phyloP scores from a whole-genome alignment of 495 filamentous ascomycete species.

The Pyrenopolyporus hunteri region DNA sequence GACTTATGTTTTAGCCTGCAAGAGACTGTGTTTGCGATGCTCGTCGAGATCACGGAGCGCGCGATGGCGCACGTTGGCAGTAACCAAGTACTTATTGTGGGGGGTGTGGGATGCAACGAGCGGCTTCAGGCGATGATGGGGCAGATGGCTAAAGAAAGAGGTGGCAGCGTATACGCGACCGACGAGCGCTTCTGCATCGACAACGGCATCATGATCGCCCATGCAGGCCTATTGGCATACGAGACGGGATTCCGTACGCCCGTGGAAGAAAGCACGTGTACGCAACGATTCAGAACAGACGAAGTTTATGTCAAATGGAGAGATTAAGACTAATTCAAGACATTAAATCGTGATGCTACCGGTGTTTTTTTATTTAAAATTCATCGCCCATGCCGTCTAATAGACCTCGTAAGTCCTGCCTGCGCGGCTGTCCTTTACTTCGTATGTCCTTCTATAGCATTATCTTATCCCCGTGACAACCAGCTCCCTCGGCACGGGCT shows the following conservation, averaged over 20 bases:
- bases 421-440: constrained; percentile 15
- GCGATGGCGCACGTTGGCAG: constrained; percentile 98
- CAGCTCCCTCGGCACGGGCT: neutral
- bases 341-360: neutral
- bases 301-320: constrained; percentile 93
- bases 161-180: constrained; percentile 90
- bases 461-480: constrained; percentile 18
- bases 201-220: constrained; percentile 99
- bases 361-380: constrained; percentile 1
- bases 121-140: constrained; percentile 98
- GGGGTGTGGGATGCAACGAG: constrained; percentile 98
- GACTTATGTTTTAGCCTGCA: constrained; percentile 95
- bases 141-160: constrained; percentile 87
- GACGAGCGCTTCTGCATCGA: constrained; percentile 98
- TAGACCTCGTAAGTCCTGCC: constrained; percentile 3
- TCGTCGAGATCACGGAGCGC: constrained; percentile 97
- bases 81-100: constrained; percentile 89
- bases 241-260: constrained; percentile 75
- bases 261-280: constrained; percentile 84
- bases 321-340: constrained; percentile 58
- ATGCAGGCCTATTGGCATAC: constrained; percentile 88
- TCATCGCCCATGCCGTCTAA: constrained; percentile 19
- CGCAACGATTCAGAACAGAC: constrained; percentile 94
- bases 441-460: constrained; percentile 25
- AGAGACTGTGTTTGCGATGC: constrained; percentile 94